Evolutionary conservation across 805 yeast species (phyloP), one percentile per base, ranked within the genome.

Genomic region (Yamadazyma nakazawae): DNA sequence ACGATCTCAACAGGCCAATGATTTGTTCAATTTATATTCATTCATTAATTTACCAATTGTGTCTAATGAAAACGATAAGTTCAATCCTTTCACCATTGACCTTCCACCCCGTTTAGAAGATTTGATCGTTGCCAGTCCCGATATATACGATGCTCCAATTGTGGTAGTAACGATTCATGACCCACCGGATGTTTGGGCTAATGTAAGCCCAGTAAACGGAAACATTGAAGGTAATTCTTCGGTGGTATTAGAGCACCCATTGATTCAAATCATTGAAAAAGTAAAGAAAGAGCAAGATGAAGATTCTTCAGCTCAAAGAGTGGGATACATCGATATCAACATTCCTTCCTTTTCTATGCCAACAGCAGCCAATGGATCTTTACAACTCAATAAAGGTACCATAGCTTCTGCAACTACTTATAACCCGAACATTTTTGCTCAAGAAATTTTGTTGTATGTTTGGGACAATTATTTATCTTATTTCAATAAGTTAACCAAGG

Each of bases 391-490:
- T 34, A 48, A 41, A 19, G 50, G 48, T 24, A 36, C 48, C 17
- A 45, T 49, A 3, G 37, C 48, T 16, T 47, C 56, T 26, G 34
- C 44, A 14, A 78, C 75, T 36, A 39, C 58, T 2, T 84, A 84
- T 60, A 82, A 82, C 51, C 81, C 85, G 30, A 73, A 79, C 26
- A 79, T 80, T 10, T 76, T 84, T 16, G 76, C 94, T 1, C 96
- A 89, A 61, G 97, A 90, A 57, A 73, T 86, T 0, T 60, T 89
- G 37, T 63, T 87, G 10, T 86, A 86, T 60, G 58, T 94, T 14
- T 94, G 98, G 97, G 98, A 92, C 62, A 88, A 90, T 61, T 89
- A 88, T 59, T 68, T 94, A 43, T 82, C 85, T 50, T 88, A 84
- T 60, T 87, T 90, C 55, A 55, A 61, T 13, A 78, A 79, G 44